Evolutionary conservation across 768 basidiomycete genomes (phyloP), one percentile per base, ranked within the genome.

Genomic region (Strobilomyces dryophilus): DNA sequence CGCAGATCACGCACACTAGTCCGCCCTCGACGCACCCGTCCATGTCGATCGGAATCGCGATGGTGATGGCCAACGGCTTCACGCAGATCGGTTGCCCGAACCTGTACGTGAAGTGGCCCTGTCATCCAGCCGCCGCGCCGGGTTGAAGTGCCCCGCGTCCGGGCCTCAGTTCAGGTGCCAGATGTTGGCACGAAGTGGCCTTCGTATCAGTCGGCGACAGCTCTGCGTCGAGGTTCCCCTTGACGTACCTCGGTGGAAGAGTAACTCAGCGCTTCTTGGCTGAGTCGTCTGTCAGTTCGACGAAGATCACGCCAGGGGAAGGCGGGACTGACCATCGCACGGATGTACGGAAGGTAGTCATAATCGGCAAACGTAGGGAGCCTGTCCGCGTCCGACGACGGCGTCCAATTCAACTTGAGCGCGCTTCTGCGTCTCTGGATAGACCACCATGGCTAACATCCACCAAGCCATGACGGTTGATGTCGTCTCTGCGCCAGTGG

Each of bases 61-160:
- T 63, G 29, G 60, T 56, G 35, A 73, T 69, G 51, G 71, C 73
- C 35, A 74, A 39, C 15, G 66, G 62, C 12, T 67, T 56, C n/a
- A 65, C 59, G 47, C 74, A 74, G 15, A 70, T 67, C 42, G 45
- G 50, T 36, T 45, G 46, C 1, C 54, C 54, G 47, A 52, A 52
- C 0, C 54, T 45, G 27, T 55, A 55, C 26, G 51, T 42, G n/a
- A 50, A 52, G 39, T 51, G 44, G 0, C 53, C 5, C 41, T 9
- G 8, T 39, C 45, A 39, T 46, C 49, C 0, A 55, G 54, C 17
- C 52, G 45, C 9, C 54, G 70, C 40, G 72, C 69, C 1, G 77
- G 79, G 6, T 66, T 65, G 59, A 79, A 79, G 37, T 70, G 64
- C 26, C 62, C 70, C n/a, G 77, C 74, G 40, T 76, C 73, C 1